These are phyloP conservation scores for Wickerhamiella spandovensis DNA, from an alignment of 805 yeast species.

Conservation along the genomic window DNA sequence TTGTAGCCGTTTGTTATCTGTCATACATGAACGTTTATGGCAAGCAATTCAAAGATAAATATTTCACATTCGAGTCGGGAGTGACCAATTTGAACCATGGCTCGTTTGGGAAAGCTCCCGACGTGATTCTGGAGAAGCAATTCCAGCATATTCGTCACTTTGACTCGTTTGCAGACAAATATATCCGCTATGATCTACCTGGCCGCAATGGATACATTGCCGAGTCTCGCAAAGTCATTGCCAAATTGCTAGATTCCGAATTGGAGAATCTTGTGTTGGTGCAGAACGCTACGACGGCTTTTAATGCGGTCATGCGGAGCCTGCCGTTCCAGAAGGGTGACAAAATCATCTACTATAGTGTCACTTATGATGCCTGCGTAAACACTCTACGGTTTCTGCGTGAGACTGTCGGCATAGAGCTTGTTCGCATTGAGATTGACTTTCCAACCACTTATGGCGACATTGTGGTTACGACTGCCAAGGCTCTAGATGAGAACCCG, in stretches of 20 bases:
- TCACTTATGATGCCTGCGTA: slow-evolving; percentile 42
- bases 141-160: slow-evolving; percentile 22
- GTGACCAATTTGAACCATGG: slow-evolving; percentile 48
- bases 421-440: slow-evolving; percentile 28
- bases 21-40: slow-evolving; percentile 29
- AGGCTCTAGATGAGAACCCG: slow-evolving; percentile 19
- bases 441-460: slow-evolving; percentile 35
- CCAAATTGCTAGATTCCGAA: slow-evolving; percentile 36
- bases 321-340: slow-evolving; percentile 40
- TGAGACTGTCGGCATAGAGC: slow-evolving; percentile 22
- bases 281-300: slow-evolving; percentile 47
- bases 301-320: slow-evolving; percentile 43
- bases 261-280: slow-evolving; percentile 38
- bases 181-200: slow-evolving; percentile 22
- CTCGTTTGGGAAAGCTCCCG: slow-evolving; percentile 46
- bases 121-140: slow-evolving; percentile 31
- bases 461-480: slow-evolving; percentile 24
- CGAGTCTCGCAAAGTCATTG: slow-evolving; percentile 25
- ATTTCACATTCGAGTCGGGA: slow-evolving; percentile 33
- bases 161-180: slow-evolving; percentile 36
- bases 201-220: slow-evolving; percentile 5
- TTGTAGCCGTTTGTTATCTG: no score
- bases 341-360: slow-evolving; percentile 34
- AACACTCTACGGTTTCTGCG: slow-evolving; percentile 30
- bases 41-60: slow-evolving; percentile 32